Evolutionary conservation across 345 rosid species (phyloP).

Genomic region (Eucalyptus marginata): DNA sequence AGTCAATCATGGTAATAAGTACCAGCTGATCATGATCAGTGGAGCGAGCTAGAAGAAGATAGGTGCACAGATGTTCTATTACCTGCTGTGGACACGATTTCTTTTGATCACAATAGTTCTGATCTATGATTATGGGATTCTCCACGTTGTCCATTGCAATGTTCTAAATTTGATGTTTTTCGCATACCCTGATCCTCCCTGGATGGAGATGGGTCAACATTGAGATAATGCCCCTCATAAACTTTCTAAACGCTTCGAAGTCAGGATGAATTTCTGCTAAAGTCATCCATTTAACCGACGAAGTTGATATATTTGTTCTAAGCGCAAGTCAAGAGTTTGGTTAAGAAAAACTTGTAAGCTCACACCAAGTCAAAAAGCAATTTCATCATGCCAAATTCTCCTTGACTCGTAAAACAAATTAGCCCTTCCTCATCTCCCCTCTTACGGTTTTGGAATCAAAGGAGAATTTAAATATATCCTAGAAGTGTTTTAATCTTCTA

Average conservation of each 20-base stretch:
- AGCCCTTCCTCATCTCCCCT: not conserved
- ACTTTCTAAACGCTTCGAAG: not conserved
- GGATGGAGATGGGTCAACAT: not conserved
- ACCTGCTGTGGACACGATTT: slow-evolving; percentile 57
- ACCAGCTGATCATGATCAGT: not conserved
- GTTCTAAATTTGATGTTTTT: slow-evolving; percentile 50
- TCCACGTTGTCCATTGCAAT: slow-evolving; percentile 51
- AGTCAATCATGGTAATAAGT: not conserved
- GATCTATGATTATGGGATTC: slow-evolving; percentile 79
- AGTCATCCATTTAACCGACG: not conserved
- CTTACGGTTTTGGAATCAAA: not conserved
- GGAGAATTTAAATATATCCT: not conserved
- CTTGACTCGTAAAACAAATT: not conserved
- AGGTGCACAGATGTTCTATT: not conserved
- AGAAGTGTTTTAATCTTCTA: not conserved
- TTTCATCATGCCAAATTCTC: not conserved
- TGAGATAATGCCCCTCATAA: not conserved
- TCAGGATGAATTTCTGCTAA: not conserved
- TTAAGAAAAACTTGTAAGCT: not conserved
- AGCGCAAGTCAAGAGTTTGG: not conserved
- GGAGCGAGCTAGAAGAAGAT: not conserved
- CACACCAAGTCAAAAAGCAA: not conserved
- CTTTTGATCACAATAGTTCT: slow-evolving; percentile 63
- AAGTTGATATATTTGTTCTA: not conserved
- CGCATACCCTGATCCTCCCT: slow-evolving; percentile 89